phyloP scores from a whole-genome alignment of 306 rosid species.

The Cercis canadensis region DNA sequence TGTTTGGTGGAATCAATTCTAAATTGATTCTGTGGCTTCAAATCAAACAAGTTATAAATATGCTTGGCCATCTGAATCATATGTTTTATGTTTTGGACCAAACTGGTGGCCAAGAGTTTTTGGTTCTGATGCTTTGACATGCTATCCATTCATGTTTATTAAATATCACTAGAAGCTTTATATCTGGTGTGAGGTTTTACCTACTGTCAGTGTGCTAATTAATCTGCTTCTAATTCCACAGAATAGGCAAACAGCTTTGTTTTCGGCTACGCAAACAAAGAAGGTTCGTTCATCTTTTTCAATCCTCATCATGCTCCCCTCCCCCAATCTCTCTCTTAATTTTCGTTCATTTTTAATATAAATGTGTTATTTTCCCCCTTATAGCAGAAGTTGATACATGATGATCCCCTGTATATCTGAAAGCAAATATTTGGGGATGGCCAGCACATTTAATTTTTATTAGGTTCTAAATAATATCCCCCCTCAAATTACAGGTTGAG shows the following conservation, averaged over 20 bases:
- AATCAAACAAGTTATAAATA: conserved; percentile 9
- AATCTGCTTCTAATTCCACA: conserved; percentile 51
- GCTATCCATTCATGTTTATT: conserved; percentile 1
- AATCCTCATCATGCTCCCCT: neutral
- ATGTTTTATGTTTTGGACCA: conserved; percentile 25
- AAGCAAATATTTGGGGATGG: conserved; percentile 13
- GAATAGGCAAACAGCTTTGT: conserved; percentile 92
- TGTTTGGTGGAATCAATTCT: too few relatives aligned
- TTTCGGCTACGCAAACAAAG: conserved; percentile 97
- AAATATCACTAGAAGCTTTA: conserved; percentile 9
- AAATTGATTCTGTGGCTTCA: too few relatives aligned
- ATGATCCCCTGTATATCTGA: conserved; percentile 14
- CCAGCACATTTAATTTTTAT: conserved; percentile 18
- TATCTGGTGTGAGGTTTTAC: conserved; percentile 3
- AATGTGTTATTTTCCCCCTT: neutral
- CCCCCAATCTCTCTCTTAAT: neutral
- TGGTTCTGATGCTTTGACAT: conserved; percentile 16
- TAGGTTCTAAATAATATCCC: neutral
- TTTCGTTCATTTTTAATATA: neutral
- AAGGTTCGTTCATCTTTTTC: conserved; percentile 62
- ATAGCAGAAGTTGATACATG: conserved; percentile 8
- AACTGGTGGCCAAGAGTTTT: neutral
- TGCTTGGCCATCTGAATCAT: conserved; percentile 2
- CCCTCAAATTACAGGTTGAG: conserved; percentile 64
- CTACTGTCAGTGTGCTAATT: conserved; percentile 28